Base-by-base conservation (phyloP, 2,329 filamentous ascomycete species). In the Paraphoma chrysanthemicola region DNA sequence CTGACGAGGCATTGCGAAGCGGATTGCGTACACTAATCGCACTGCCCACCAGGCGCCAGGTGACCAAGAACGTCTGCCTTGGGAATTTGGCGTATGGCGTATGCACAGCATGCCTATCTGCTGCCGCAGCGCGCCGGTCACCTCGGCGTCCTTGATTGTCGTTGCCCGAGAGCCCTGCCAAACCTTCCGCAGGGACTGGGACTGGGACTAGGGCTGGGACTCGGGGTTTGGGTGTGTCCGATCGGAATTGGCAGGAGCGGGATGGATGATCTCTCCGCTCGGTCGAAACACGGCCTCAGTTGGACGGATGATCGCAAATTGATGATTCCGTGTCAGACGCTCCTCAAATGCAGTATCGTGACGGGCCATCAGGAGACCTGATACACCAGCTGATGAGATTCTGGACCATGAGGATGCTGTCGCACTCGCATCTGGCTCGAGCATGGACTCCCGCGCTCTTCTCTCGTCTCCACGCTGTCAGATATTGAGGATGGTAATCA, bases 241-340 rank as follows among this genome's bases (percentile, higher is more conserved):
- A 54, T 52, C 44, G 53, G 52, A 53, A 38, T 48, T 51, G 42
- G 46, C 10, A 47, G 49, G 49, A 42, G 45, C 30, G 33, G 23
- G 44, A 42, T 48, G 33, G 54, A 51, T 52, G 50, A 57, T 55
- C 49, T 33, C 44, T 59, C 60, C 60, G 61, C 56, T 66, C 63
- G 63, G 66, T 56, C 63, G 51, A 64, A 60, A 67, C 61, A 51
- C 66, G 64, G 66, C 46, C 56, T 58, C 48, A 43, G 23, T 51
- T 36, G 51, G 56, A 54, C 57, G 60, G 60, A 63, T 48, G 36
- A 62, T 54, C 39, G 41, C 50, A 53, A 39, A 39, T 46, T 52
- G 49, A 56, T 49, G 54, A 59, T 60, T 31, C 54, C 51, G 57
- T 54, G 31, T 47, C 38, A 44, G 33, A 39, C 14, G 11, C 8